Evolutionary conservation across 164 flowering plant species (phyloP), one percentile per base, ranked within the genome.

Genomic region (Chimonanthus praecox): DNA sequence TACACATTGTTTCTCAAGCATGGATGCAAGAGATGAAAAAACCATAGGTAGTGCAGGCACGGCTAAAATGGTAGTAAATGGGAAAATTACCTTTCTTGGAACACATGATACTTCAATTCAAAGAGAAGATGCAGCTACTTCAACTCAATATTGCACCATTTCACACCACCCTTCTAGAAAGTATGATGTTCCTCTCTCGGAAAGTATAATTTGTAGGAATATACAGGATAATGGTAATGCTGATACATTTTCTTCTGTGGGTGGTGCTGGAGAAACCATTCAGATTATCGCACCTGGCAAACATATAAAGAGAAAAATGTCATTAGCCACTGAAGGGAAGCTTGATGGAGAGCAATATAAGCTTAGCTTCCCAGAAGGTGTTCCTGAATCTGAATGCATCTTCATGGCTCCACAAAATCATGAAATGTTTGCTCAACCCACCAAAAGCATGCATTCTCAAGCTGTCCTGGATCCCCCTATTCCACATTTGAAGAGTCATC

Each of bases 201-300:
- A 89, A 81, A 86, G 85, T 85, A 82, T 82, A 47, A 76, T 80
- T 63, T 84, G 80, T 75, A 81, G 83, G 72, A 79, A 72, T 62
- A 65, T 58, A 8, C 67, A 47, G 73, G 82, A 84, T 58, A 67
- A 20, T 77, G 69, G 51, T 65, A 58, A 71, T 49, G 68, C 81
- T 51, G 83, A 83, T 69, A 64, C 73, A 71, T 44, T 21, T 74
- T 49, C 77, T 76, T 18, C 75, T 54, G 47, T 54, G 44, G 74
- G 71, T 44, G 47, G 62, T 50, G 33, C 79, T 47, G 63, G 73
- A 43, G 76, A 76, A 62, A 66, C 67, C 68, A 58, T 11, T 20
- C 74, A 75, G 33, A 71, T 69, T 62, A 58, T 63, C 51, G 69
- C 77, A 74, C 72, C 75, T 49, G 70, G 67, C 73, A 60, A 46